Conservation (phyloP, 768 basidiomycete species). For the Phanerochaete sordida region DNA sequence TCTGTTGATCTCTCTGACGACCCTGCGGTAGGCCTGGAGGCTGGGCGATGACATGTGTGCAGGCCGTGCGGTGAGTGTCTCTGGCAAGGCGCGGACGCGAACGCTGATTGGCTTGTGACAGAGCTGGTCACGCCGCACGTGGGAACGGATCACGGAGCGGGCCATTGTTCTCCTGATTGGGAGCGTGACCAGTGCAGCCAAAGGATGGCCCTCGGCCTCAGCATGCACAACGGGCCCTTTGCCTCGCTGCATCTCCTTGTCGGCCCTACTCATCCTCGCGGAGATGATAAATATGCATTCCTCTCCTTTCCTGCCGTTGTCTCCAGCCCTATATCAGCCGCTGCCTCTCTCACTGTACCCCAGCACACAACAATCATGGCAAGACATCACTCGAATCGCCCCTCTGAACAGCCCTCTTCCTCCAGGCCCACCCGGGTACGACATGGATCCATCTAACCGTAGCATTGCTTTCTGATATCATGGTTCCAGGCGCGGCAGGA, state of each 20-base stretch:
- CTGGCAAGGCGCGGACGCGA: background rate
- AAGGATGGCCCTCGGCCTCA: too few species aligned
- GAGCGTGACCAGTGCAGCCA: background rate
- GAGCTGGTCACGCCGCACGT: background rate
- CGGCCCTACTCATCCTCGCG: background rate
- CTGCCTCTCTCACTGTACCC: background rate
- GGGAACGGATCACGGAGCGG: background rate
- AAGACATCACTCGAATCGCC: background rate
- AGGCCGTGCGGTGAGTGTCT: background rate
- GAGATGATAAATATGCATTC: background rate
- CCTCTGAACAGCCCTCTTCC: background rate
- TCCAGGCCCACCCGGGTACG: background rate
- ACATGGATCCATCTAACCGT: background rate
- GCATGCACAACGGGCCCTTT: background rate
- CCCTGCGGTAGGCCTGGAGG: conserved; percentile 41
- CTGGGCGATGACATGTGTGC: conserved; percentile 8
- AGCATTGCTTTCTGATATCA: background rate
- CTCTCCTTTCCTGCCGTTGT: background rate
- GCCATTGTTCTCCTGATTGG: background rate
- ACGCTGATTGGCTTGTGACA: background rate
- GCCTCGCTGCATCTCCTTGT: background rate
- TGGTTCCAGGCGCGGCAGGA: background rate
- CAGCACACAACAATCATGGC: background rate
- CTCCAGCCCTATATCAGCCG: background rate
- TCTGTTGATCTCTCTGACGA: conserved; percentile 51